phyloP scores from a whole-genome alignment of 129 eudicot species.

The Ambrosia trifida region DNA sequence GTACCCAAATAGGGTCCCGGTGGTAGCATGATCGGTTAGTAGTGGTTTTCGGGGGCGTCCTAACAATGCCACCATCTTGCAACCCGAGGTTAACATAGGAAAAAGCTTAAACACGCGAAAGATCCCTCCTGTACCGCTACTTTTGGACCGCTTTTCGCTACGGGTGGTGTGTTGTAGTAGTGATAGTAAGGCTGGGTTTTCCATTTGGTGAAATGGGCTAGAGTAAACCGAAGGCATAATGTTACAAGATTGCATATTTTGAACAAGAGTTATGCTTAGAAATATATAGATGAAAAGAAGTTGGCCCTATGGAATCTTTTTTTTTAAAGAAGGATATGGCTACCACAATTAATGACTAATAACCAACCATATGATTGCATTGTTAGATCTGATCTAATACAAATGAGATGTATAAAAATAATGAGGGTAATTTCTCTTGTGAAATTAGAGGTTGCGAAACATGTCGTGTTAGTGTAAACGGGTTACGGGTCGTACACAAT shows the following conservation, averaged over 20 bases:
- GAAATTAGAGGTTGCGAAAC: background rate
- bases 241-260: background rate
- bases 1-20: constrained; percentile 72
- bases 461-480: too few species aligned
- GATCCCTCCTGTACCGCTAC: constrained; percentile 46
- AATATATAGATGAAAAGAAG: constrained; percentile 16
- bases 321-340: background rate
- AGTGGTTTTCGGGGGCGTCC: constrained; percentile 56
- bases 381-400: background rate
- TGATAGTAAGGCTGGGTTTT: constrained; percentile 54
- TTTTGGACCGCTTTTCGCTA: constrained; percentile 46
- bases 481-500: too few species aligned
- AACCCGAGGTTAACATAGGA: constrained; percentile 82
- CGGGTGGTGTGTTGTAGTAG: constrained; percentile 53
- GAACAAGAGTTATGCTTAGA: background rate
- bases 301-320: constrained; percentile 12
- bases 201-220: constrained; percentile 58
- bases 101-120: constrained; percentile 86
- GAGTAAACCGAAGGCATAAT: constrained; percentile 56
- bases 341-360: constrained; percentile 4
- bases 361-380: constrained; percentile 14
- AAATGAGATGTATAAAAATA: too few species aligned
- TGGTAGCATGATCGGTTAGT: constrained; percentile 61
- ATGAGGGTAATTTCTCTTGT: too few species aligned
- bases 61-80: constrained; percentile 72